Evolutionary conservation across 2,329 filamentous ascomycete species (phyloP).

Genomic region (Fusarium verrucosum): DNA sequence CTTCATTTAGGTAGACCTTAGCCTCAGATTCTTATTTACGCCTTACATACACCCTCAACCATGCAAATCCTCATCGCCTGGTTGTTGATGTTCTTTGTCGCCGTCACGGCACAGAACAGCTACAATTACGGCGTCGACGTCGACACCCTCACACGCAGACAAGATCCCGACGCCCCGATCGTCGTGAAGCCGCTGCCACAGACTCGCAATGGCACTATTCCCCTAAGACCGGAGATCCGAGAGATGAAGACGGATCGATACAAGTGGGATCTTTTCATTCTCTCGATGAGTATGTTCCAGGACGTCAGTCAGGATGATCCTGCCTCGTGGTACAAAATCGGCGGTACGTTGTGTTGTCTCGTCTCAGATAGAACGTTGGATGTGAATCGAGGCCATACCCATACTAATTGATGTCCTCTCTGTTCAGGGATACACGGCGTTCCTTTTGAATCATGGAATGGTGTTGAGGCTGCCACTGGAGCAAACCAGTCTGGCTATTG

Average conservation of each 20-base stretch:
- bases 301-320: constrained; percentile 68
- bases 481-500: constrained; percentile 75
- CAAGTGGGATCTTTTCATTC: constrained; percentile 79
- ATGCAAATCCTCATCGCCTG: constrained; percentile 28
- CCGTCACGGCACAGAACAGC: constrained; percentile 38
- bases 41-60: neutral
- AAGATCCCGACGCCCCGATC: constrained; percentile 49
- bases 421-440: constrained; percentile 79
- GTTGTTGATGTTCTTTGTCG: constrained; percentile 20
- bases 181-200: constrained; percentile 56
- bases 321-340: constrained; percentile 81
- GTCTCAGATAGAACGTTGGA: neutral
- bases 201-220: constrained; percentile 52
- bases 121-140: constrained; percentile 64
- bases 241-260: constrained; percentile 70
- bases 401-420: constrained; percentile 5
- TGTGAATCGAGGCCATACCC: neutral
- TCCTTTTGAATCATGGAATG: constrained; percentile 67
- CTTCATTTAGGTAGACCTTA: neutral
- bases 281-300: constrained; percentile 78
- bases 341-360: constrained; percentile 62
- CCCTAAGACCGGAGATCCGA: constrained; percentile 71
- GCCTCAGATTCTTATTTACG: neutral
- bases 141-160: constrained; percentile 53
- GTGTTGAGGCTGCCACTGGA: constrained; percentile 59